Evolutionary conservation across 495 filamentous ascomycete genomes (phyloP).

Genomic region (Aspergillus baeticus): DNA sequence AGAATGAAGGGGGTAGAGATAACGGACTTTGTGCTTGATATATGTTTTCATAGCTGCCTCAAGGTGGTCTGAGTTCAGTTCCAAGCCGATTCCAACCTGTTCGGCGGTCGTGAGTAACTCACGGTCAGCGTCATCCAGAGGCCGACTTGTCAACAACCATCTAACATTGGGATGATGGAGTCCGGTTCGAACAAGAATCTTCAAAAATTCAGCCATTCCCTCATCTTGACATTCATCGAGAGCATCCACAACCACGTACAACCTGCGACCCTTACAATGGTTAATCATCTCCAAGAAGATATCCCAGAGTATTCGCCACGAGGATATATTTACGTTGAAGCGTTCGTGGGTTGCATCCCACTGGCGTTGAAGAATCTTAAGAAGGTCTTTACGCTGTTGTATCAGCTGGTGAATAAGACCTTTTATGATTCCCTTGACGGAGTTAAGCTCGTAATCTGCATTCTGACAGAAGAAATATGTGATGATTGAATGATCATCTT

Average conservation of each 20-base stretch:
- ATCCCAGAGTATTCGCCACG: conserved; percentile 28
- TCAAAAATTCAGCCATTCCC: conserved; percentile 28
- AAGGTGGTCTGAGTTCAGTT: not conserved
- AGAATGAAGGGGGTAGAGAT: not conserved
- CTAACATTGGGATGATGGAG: conserved; percentile 19
- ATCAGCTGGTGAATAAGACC: conserved; percentile 39
- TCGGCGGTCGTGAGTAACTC: conserved; percentile 11
- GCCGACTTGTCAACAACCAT: conserved; percentile 31
- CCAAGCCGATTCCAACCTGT: conserved; percentile 3
- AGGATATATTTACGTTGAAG: conserved; percentile 27
- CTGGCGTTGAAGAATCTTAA: not conserved
- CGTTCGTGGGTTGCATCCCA: conserved; percentile 21
- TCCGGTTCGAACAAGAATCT: conserved; percentile 24
- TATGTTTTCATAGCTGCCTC: not conserved
- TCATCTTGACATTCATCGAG: conserved; percentile 21
- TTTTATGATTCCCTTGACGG: conserved; percentile 33
- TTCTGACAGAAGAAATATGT: conserved; percentile 50
- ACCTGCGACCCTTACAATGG: not conserved
- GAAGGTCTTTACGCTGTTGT: conserved; percentile 17
- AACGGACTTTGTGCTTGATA: not conserved
- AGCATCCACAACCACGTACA: conserved; percentile 20
- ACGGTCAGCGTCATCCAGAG: conserved; percentile 18
- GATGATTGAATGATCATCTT: conserved; percentile 14
- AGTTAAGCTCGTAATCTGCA: conserved; percentile 35
- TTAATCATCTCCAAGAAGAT: conserved; percentile 31